A percentile compares a stretch with the other conserved stretches of the same genome.
phyloP scores from a whole-genome alignment of 192 early-diverging fungal genomes.

The Entomortierella lignicola region DNA sequence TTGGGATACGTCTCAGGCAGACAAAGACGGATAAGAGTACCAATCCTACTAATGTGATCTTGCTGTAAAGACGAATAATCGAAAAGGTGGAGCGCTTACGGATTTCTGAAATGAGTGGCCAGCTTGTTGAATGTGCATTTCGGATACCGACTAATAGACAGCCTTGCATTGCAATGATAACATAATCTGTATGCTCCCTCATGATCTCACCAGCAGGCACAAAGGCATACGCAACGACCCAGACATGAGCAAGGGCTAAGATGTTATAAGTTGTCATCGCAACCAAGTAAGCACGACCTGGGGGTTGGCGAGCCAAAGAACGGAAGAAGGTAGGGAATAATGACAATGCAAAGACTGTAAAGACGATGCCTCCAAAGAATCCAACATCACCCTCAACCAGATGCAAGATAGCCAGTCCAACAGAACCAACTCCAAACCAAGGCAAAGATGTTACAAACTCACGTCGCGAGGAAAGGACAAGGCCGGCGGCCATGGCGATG shows the following conservation, averaged over 20 bases:
- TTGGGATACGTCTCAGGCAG: slow-evolving; percentile 60
- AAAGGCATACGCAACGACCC: slow-evolving; percentile 88
- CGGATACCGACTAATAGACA: slow-evolving; percentile 67
- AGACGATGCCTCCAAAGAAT: slow-evolving; percentile 72
- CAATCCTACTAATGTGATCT: slow-evolving; percentile 52
- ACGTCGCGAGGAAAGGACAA: slow-evolving; percentile 60
- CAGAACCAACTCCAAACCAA: slow-evolving; percentile 72
- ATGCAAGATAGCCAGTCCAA: slow-evolving; percentile 67
- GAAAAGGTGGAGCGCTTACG: slow-evolving; percentile 24
- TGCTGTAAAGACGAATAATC: slow-evolving; percentile 51
- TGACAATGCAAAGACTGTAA: slow-evolving; percentile 69
- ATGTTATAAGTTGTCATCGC: slow-evolving; percentile 76
- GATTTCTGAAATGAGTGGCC: slow-evolving; percentile 18
- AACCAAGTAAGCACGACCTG: slow-evolving; percentile 72
- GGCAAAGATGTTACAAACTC: slow-evolving; percentile 56
- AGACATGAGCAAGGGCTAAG: slow-evolving; percentile 78
- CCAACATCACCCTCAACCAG: slow-evolving; percentile 68
- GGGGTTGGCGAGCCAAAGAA: slow-evolving; percentile 63
- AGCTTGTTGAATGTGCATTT: slow-evolving; percentile 50
- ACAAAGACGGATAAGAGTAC: slow-evolving; percentile 53
- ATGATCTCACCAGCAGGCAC: slow-evolving; percentile 80
- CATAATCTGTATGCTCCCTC: slow-evolving; percentile 80
- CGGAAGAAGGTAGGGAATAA: slow-evolving; percentile 71
- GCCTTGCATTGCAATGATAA: slow-evolving; percentile 71
- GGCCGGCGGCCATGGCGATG: slow-evolving; percentile 66